Conservation (phyloP, 306 rosid species). For the Lathyrus oleraceus region DNA sequence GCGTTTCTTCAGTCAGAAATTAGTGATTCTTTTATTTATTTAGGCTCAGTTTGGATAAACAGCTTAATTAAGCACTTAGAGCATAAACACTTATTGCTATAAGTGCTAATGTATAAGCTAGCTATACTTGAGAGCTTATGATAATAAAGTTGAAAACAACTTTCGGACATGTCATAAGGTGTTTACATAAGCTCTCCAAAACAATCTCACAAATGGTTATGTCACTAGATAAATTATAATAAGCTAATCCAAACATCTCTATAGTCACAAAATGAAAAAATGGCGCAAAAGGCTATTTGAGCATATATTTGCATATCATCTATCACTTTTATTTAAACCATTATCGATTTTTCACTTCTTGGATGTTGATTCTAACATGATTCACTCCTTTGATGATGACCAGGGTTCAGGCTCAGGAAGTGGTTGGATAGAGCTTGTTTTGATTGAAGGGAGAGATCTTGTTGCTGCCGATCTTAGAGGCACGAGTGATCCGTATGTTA, state of each 20-base stretch:
- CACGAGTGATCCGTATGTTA: slow-evolving; percentile 95
- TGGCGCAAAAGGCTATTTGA: too few species aligned
- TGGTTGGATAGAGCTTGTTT: slow-evolving; percentile 89
- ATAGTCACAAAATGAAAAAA: too few species aligned
- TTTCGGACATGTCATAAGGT: too few species aligned
- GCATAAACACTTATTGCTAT: not conserved
- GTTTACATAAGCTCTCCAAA: too few species aligned
- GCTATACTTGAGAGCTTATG: too few species aligned
- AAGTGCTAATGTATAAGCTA: too few species aligned
- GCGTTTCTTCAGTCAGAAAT: slow-evolving; percentile 34
- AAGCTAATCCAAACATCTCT: too few species aligned
- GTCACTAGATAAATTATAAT: too few species aligned
- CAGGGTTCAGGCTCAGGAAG: slow-evolving; percentile 63
- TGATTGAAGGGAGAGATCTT: slow-evolving; percentile 87
- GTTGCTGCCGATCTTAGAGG: slow-evolving; percentile 97
- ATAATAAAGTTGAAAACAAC: too few species aligned
- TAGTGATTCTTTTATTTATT: slow-evolving; percentile 26
- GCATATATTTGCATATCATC: too few species aligned
- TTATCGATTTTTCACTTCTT: slow-evolving; percentile 6
- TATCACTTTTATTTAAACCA: not conserved
- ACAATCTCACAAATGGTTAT: too few species aligned
- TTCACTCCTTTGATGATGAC: slow-evolving; percentile 30
- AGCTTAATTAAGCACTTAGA: not conserved
- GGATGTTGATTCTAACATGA: slow-evolving; percentile 24
- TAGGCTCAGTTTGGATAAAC: not conserved